Conservation (phyloP, 2,329 filamentous ascomycete genomes). For the Dactylellina parvicollis region DNA sequence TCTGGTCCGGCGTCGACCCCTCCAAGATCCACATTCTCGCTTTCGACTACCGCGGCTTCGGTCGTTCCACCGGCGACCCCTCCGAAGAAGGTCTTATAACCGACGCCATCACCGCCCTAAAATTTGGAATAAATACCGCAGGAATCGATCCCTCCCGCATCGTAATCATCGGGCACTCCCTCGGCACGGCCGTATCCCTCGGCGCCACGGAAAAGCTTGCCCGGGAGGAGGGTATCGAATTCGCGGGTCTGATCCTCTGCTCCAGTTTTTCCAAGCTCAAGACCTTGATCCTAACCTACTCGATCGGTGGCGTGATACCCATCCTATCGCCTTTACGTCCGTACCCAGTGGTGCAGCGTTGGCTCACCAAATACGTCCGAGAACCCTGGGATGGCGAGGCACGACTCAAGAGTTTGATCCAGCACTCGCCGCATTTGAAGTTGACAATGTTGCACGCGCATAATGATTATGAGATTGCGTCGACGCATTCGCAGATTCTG, state of each 20-base stretch:
- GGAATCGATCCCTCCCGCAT: slow-evolving; percentile 76
- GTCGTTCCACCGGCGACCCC: slow-evolving; percentile 79
- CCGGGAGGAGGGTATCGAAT: slow-evolving; percentile 68
- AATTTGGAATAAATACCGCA: slow-evolving; percentile 75
- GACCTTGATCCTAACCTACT: slow-evolving; percentile 78
- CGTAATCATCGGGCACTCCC: slow-evolving; percentile 83
- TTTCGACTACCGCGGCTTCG: slow-evolving; percentile 91
- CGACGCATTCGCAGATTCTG: slow-evolving; percentile 72
- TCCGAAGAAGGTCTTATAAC: slow-evolving; percentile 82
- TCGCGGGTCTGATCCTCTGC: slow-evolving; percentile 81
- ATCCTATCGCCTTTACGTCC: slow-evolving; percentile 77
- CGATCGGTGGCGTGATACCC: slow-evolving; percentile 79
- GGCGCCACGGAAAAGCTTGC: slow-evolving; percentile 78
- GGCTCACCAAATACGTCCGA: slow-evolving; percentile 72
- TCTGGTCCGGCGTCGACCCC: slow-evolving; percentile 75
- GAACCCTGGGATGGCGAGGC: slow-evolving; percentile 82
- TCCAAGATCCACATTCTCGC: slow-evolving; percentile 81
- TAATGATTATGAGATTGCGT: slow-evolving; percentile 85
- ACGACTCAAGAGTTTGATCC: slow-evolving; percentile 71
- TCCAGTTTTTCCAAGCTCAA: slow-evolving; percentile 81
- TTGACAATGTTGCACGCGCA: slow-evolving; percentile 80
- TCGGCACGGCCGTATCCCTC: slow-evolving; percentile 84
- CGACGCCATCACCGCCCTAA: slow-evolving; percentile 77
- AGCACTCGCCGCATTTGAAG: slow-evolving; percentile 67
- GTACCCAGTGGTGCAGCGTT: slow-evolving; percentile 72